A percentile compares a stretch with the other conserved stretches of the same genome.
Conservation (phyloP, 257 asterid species). For the Salvia rosmarinus region DNA sequence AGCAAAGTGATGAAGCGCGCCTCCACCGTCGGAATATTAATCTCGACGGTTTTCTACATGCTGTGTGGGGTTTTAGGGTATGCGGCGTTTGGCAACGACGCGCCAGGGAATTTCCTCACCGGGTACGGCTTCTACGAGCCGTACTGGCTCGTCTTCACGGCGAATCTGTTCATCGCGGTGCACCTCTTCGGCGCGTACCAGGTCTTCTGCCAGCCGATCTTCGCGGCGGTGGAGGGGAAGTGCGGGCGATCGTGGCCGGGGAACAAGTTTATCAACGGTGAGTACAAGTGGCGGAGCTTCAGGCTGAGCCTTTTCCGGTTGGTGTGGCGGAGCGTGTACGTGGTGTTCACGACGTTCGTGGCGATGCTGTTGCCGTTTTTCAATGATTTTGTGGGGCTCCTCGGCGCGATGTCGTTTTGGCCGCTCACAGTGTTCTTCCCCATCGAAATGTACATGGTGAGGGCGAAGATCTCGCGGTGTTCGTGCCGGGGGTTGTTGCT, state of each 20-base stretch:
- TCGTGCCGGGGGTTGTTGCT: not conserved
- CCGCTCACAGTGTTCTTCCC: slow-evolving; percentile 71
- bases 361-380: slow-evolving; percentile 76
- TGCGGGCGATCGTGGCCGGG: slow-evolving; percentile 44
- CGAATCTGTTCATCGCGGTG: slow-evolving; percentile 60
- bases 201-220: slow-evolving; percentile 69
- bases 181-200: slow-evolving; percentile 82
- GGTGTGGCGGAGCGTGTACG: slow-evolving; percentile 63
- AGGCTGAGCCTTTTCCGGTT: slow-evolving; percentile 50
- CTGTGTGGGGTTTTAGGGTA: slow-evolving; percentile 67
- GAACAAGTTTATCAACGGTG: slow-evolving; percentile 38
- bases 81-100: slow-evolving; percentile 71
- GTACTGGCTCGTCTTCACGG: slow-evolving; percentile 63
- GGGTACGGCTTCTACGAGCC: slow-evolving; percentile 85
- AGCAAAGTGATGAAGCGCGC: slow-evolving; percentile 61
- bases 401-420: slow-evolving; percentile 71
- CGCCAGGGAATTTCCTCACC: slow-evolving; percentile 78
- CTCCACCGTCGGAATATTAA: slow-evolving; percentile 39
- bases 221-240: slow-evolving; percentile 52
- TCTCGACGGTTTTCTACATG: slow-evolving; percentile 58
- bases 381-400: slow-evolving; percentile 69
- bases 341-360: slow-evolving; percentile 46
- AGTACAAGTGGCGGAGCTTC: slow-evolving; percentile 31
- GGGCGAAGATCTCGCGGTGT: slow-evolving; percentile 36
- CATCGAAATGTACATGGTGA: slow-evolving; percentile 57